A percentile compares a stretch with the other conserved stretches of the same genome.
phyloP scores from a whole-genome alignment of 139 green algal genomes.

The Desmodesmus armatus region DNA sequence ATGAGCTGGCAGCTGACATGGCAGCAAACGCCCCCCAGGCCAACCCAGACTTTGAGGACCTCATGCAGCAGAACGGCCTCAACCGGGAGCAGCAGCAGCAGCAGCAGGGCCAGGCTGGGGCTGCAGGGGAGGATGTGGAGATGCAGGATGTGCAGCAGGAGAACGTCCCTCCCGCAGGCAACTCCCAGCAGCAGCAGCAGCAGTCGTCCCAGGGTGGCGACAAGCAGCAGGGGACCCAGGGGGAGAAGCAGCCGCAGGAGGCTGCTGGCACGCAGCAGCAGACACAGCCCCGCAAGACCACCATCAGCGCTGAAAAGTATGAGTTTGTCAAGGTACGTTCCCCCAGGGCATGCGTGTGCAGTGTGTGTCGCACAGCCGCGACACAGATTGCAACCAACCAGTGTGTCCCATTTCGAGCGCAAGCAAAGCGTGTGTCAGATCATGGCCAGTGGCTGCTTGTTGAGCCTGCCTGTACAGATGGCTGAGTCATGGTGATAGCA shows the following conservation, averaged over 20 bases:
- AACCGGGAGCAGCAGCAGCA: neutral
- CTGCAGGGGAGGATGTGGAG: constrained; percentile 16
- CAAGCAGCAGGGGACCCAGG: constrained; percentile 48
- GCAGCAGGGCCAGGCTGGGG: neutral
- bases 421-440: neutral
- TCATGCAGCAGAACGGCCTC: constrained; percentile 33
- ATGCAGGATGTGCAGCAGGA: constrained; percentile 41
- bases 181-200: constrained; percentile 23
- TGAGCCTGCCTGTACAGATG: neutral
- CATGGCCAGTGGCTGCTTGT: neutral
- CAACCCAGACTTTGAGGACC: constrained; percentile 1
- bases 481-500: too few species aligned
- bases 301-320: constrained; percentile 81
- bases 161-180: constrained; percentile 9
- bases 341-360: neutral
- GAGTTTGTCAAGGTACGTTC: constrained; percentile 80
- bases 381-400: too few species aligned
- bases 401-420: too few species aligned
- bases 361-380: too few species aligned
- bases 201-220: constrained; percentile 14
- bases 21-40: constrained; percentile 1
- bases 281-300: constrained; percentile 50
- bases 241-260: constrained; percentile 9
- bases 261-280: neutral
- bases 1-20: constrained; percentile 35